phyloP scores from a whole-genome alignment of 331 rosid species.

The Rhamnella rubrinervis region DNA sequence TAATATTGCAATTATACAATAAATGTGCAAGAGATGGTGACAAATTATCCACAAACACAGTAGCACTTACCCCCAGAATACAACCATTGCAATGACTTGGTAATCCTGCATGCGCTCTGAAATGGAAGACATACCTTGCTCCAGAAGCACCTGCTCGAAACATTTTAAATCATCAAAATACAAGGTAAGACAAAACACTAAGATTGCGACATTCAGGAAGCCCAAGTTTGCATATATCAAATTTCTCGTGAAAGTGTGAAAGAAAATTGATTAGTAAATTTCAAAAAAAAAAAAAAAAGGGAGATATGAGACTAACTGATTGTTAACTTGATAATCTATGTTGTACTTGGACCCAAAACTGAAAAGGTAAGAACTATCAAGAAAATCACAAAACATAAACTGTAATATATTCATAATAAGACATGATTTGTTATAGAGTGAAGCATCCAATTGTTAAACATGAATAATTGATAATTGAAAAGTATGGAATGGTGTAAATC shows the following conservation, averaged over 20 bases:
- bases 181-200: neutral
- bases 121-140: conserved; percentile 50
- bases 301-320: neutral
- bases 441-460: neutral
- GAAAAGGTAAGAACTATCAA: neutral
- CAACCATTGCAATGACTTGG: conserved; percentile 86
- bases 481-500: neutral
- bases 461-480: neutral
- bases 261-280: neutral
- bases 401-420: neutral
- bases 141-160: conserved; percentile 57
- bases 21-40: neutral
- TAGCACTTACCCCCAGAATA: conserved; percentile 67
- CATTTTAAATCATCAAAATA: conserved; percentile 19
- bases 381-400: neutral
- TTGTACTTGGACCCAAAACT: neutral
- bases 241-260: neutral
- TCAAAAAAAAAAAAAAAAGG: neutral
- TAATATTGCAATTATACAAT: neutral
- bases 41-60: conserved; percentile 11
- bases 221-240: neutral
- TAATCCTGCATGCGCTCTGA: conserved; percentile 72
- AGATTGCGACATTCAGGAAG: neutral
- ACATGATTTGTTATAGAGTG: neutral
- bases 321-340: neutral